Evolutionary conservation across 2,329 filamentous ascomycete species (phyloP), one percentile per base, ranked within the genome.

Genomic region (Neofusicoccum cordaticola): DNA sequence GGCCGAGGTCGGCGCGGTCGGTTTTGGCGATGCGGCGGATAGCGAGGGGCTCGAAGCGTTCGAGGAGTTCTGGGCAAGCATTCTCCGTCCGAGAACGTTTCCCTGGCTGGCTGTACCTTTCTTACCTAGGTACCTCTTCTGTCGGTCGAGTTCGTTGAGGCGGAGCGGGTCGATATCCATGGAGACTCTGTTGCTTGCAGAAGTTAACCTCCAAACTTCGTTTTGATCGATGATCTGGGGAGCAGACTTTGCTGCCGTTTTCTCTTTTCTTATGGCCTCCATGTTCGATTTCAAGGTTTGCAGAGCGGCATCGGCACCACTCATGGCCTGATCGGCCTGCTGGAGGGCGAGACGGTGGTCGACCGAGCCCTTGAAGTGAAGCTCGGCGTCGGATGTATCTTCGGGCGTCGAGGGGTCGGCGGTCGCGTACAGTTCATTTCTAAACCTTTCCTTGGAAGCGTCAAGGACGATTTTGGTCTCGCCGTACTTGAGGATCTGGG

Each of bases 211-310:
- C 72, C 66, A 34, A 74, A 71, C 63, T 56, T 66, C 15, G 8
- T 35, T 1, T 9, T 9, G 15, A 17, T 19, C 41, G 9, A 53
- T n/a, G 27, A 42, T 19, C 69, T 22, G 5, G 56, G 56, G 41
- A 17, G 74, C 78, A 72, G 75, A 80, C 78, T 84, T 84, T 73
- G 85, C 86, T 42, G 85, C 85, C 74, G 87, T 82, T 75, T 87
- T 87, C 68, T 86, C 82, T 71, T 86, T 80, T 71, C 86, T 80
- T 60, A 85, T 82, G 22, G 84, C 83, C 66, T 82, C 86, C 73
- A 89, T 79, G 70, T 81, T 87, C 72, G 81, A 85, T 74, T 87
- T 83, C 62, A 89, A 78, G 44, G 81, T 82, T 62, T 84, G 84
- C 73, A 88, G 74, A 34, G 86, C 86, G 66, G 84, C 82, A 73